Percentiles rank a stretch among this genome's conserved stretches.
Conservation (phyloP, 169 alveolate species). For the Besnoitia besnoiti region DNA sequence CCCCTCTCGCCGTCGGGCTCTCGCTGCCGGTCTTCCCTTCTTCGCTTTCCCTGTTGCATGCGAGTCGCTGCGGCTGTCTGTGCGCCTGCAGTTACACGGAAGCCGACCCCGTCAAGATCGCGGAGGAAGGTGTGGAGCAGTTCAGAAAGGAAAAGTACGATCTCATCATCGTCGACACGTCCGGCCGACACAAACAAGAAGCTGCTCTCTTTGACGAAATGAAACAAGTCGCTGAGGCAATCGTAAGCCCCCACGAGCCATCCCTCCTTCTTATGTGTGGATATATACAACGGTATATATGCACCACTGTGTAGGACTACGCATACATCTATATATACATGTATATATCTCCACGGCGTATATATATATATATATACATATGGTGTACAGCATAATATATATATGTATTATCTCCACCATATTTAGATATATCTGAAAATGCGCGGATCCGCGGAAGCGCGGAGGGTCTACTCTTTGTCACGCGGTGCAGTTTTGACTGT, state of each 20-base stretch:
- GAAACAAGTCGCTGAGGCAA: slow-evolving; percentile 95
- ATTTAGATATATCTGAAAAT: neutral
- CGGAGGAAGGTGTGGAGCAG: slow-evolving; percentile 97
- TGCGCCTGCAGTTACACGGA: slow-evolving; percentile 89
- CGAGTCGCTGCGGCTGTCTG: neutral
- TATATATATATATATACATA: neutral
- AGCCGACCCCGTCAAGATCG: slow-evolving; percentile 98
- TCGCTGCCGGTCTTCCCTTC: neutral
- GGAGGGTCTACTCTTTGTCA: no score
- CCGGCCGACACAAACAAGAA: slow-evolving; percentile 99
- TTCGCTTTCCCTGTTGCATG: neutral
- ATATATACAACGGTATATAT: neutral
- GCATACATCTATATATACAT: neutral
- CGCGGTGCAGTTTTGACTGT: neutral
- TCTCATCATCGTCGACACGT: slow-evolving; percentile 98
- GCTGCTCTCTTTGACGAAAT: slow-evolving; percentile 98
- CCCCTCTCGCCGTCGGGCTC: neutral
- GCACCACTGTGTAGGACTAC: no score
- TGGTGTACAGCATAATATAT: no score
- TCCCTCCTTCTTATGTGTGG: neutral
- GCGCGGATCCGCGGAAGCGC: no score
- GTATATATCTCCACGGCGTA: neutral
- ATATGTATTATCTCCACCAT: neutral
- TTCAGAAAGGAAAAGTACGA: slow-evolving; percentile 95
- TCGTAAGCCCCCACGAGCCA: slow-evolving; percentile 58